Percentiles rank a stretch among this genome's conserved stretches.
These are phyloP conservation scores for Xylariaceae sp. DNA, from an alignment of 2,329 filamentous ascomycete genomes.

Conservation along the genomic window DNA sequence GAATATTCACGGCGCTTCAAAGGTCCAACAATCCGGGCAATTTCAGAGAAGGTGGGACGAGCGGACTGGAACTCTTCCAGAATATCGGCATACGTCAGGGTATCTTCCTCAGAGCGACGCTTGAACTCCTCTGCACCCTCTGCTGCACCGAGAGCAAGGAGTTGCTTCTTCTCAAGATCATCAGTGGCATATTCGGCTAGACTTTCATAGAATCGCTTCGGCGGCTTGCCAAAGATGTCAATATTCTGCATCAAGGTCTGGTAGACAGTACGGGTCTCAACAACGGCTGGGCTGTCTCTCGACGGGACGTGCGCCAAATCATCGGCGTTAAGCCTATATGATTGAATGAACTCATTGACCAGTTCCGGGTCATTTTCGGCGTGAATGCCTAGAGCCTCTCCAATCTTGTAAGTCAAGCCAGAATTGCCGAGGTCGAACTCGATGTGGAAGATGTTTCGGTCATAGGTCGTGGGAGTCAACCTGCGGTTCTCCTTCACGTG, in stretches of 20 bases:
- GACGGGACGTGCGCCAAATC: slow-evolving; percentile 89
- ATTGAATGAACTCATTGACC: slow-evolving; percentile 80
- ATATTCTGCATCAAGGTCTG: slow-evolving; percentile 89
- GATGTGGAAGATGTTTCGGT: slow-evolving; percentile 99
- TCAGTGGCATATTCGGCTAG: slow-evolving; percentile 83
- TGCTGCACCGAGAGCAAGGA: slow-evolving; percentile 70
- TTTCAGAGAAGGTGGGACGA: slow-evolving; percentile 81
- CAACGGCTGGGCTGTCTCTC: slow-evolving; percentile 67
- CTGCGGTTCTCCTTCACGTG: slow-evolving; percentile 94
- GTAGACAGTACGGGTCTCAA: slow-evolving; percentile 89
- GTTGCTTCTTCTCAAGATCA: slow-evolving; percentile 74
- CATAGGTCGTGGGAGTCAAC: slow-evolving; percentile 81
- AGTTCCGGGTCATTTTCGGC: slow-evolving; percentile 83
- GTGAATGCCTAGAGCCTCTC: slow-evolving; percentile 94
- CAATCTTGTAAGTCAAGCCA: slow-evolving; percentile 92
- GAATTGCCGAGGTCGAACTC: slow-evolving; percentile 94
- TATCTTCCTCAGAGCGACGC: slow-evolving; percentile 84
- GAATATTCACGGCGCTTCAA: slow-evolving; percentile 98
- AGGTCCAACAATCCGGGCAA: slow-evolving; percentile 80
- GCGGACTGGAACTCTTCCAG: slow-evolving; percentile 87
- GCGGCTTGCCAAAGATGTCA: slow-evolving; percentile 93
- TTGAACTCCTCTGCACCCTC: slow-evolving; percentile 90
- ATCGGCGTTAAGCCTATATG: slow-evolving; percentile 78
- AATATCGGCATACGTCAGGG: slow-evolving; percentile 84
- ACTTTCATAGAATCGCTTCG: slow-evolving; percentile 95